A percentile compares a stretch with the other conserved stretches of the same genome.
Evolutionary conservation across 805 yeast species (phyloP).

Genomic region (Myxozyma vanderwaltii): DNA sequence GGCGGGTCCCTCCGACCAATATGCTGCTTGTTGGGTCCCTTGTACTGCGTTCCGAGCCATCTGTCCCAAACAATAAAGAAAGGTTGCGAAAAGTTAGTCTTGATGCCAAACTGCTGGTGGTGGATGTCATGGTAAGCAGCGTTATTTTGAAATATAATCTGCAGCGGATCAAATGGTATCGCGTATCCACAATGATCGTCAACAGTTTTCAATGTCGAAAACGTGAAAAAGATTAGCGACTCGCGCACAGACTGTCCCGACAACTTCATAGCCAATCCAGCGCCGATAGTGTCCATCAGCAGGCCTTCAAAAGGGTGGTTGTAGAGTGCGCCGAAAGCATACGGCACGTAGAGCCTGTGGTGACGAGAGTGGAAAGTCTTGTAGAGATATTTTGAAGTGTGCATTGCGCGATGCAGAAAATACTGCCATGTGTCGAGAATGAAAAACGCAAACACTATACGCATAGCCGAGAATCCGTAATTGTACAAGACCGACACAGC

Average conservation of each 20-base stretch:
- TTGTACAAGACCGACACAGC: slow-evolving; percentile 57
- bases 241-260: slow-evolving; percentile 76
- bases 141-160: slow-evolving; percentile 87
- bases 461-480: slow-evolving; percentile 63
- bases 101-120: slow-evolving; percentile 94
- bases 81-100: slow-evolving; percentile 92
- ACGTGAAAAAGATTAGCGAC: slow-evolving; percentile 68
- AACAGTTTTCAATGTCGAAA: slow-evolving; percentile 93
- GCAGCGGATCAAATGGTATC: slow-evolving; percentile 89
- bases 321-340: slow-evolving; percentile 94
- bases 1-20: slow-evolving; percentile 18
- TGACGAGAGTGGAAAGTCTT: slow-evolving; percentile 88
- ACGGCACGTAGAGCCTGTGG: slow-evolving; percentile 92
- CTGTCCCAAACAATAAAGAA: slow-evolving; percentile 94
- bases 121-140: slow-evolving; percentile 96
- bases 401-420: slow-evolving; percentile 87
- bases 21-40: slow-evolving; percentile 29
- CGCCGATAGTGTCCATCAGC: slow-evolving; percentile 85
- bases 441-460: slow-evolving; percentile 62
- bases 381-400: slow-evolving; percentile 73
- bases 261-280: slow-evolving; percentile 74
- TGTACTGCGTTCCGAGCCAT: slow-evolving; percentile 60
- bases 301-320: slow-evolving; percentile 95
- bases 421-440: slow-evolving; percentile 96
- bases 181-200: slow-evolving; percentile 99